These are phyloP conservation scores for Fagus crenata DNA, from an alignment of 306 rosid species.

Conservation along the genomic window DNA sequence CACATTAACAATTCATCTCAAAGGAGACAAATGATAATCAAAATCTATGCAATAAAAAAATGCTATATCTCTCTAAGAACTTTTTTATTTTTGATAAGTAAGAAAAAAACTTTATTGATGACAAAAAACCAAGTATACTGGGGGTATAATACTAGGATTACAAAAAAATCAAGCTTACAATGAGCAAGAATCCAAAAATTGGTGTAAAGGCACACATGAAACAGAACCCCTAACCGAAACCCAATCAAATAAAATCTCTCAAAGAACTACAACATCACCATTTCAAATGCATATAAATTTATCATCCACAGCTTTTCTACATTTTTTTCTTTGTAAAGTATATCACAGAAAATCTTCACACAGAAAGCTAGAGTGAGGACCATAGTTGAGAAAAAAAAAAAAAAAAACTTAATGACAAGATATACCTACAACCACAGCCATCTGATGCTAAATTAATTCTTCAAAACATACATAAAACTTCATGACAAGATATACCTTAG, in stretches of 20 bases:
- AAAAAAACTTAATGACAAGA: not conserved
- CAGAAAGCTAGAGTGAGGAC: not conserved
- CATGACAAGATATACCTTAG: constrained; percentile 47
- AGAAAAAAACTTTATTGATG: no score
- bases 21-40: not conserved
- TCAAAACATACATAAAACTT: not conserved
- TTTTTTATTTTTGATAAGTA: no score
- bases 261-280: not conserved
- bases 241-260: not conserved
- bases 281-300: not conserved
- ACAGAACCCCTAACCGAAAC: no score
- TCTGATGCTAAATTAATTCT: not conserved
- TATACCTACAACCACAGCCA: not conserved
- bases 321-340: not conserved
- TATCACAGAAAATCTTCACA: not conserved
- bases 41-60: not conserved
- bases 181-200: no score
- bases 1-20: not conserved
- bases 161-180: no score
- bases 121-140: no score
- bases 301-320: not conserved
- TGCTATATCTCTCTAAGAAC: not conserved
- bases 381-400: not conserved
- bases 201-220: no score
- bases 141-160: no score